A percentile compares a stretch with the other conserved stretches of the same genome.
Evolutionary conservation across 2,329 filamentous ascomycete species (phyloP).

Genomic region (Hymenotorrendiella dingleyae): DNA sequence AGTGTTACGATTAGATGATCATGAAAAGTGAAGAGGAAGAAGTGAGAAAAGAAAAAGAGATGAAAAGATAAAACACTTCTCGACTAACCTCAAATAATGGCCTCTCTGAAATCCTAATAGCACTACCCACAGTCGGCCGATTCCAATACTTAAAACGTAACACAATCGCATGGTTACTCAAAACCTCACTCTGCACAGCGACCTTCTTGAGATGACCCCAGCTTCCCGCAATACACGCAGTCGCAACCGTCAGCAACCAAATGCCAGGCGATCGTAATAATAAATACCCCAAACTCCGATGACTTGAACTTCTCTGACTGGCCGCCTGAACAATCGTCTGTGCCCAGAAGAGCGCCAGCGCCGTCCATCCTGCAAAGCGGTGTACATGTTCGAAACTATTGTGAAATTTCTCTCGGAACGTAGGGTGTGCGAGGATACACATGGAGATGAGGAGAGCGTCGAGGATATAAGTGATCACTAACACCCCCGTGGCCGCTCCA

Average conservation of each 20-base stretch:
- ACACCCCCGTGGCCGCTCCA: background rate
- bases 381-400: slow-evolving; percentile 66
- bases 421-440: slow-evolving; percentile 57
- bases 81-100: slow-evolving; percentile 65
- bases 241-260: slow-evolving; percentile 63
- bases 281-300: slow-evolving; percentile 23
- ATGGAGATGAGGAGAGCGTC: slow-evolving; percentile 52
- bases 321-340: slow-evolving; percentile 52
- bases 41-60: no score
- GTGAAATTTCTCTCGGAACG: slow-evolving; percentile 56
- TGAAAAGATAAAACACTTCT: no score
- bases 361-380: slow-evolving; percentile 67
- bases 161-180: slow-evolving; percentile 67
- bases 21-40: no score
- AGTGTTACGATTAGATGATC: no score
- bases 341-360: slow-evolving; percentile 59
- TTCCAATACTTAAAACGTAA: slow-evolving; percentile 62
- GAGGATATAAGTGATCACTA: slow-evolving; percentile 51
- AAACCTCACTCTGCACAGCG: slow-evolving; percentile 55
- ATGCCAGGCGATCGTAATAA: slow-evolving; percentile 47
- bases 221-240: slow-evolving; percentile 60
- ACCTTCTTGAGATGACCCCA: slow-evolving; percentile 69
- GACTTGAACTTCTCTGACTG: slow-evolving; percentile 30
- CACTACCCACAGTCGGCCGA: slow-evolving; percentile 50
- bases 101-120: slow-evolving; percentile 53